Evolutionary conservation across 371 early-diverging fungal genomes (phyloP).

Genomic region (Blakeslea trispora): DNA sequence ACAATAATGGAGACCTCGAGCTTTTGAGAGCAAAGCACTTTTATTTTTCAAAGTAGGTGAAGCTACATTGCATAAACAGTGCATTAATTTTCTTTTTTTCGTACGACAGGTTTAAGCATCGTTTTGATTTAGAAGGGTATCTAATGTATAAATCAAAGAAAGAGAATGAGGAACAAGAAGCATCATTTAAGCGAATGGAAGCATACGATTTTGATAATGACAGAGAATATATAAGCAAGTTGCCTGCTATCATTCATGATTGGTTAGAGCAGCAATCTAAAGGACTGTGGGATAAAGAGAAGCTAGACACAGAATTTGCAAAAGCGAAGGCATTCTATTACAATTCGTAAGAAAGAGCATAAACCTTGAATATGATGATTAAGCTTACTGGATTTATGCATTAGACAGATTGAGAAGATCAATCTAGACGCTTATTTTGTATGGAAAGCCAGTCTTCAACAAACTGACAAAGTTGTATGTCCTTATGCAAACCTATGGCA

Average conservation of each 20-base stretch:
- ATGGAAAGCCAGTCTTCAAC: slow-evolving; percentile 49
- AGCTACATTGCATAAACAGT: neutral
- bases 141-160: slow-evolving; percentile 40
- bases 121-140: slow-evolving; percentile 50
- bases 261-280: slow-evolving; percentile 39
- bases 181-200: slow-evolving; percentile 45
- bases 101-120: slow-evolving; percentile 36
- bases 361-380: neutral
- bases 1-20: slow-evolving; percentile 14
- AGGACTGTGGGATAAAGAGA: slow-evolving; percentile 48
- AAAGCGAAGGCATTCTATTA: slow-evolving; percentile 60
- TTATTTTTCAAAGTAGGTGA: slow-evolving; percentile 48
- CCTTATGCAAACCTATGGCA: slow-evolving; percentile 67
- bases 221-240: slow-evolving; percentile 39
- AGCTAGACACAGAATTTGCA: slow-evolving; percentile 47
- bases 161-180: slow-evolving; percentile 25
- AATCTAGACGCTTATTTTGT: slow-evolving; percentile 45
- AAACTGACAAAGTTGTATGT: slow-evolving; percentile 45
- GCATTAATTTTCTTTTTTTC: neutral
- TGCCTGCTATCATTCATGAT: slow-evolving; percentile 47
- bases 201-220: slow-evolving; percentile 57
- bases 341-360: slow-evolving; percentile 34
- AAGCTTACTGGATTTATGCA: neutral
- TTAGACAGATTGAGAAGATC: slow-evolving; percentile 49
- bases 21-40: slow-evolving; percentile 58